Evolutionary conservation across 805 yeast species (phyloP).

Genomic region (Saccharomycopsis babjevae): DNA sequence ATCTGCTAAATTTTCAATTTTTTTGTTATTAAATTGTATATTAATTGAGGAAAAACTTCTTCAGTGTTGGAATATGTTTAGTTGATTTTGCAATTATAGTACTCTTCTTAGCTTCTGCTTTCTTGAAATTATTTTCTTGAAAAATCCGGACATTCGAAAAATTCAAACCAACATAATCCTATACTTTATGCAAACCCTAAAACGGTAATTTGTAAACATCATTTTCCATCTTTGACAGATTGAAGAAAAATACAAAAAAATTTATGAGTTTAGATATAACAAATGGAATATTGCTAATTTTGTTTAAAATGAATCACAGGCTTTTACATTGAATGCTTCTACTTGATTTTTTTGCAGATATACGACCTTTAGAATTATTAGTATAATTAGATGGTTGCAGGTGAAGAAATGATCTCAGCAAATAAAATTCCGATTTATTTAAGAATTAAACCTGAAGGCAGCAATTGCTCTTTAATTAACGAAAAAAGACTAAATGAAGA

Average conservation of each 20-base stretch:
- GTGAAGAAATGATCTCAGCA: not conserved
- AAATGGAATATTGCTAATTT: not conserved
- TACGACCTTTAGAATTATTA: no score
- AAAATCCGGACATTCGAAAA: not conserved
- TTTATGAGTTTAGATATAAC: not conserved
- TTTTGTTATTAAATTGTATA: no score
- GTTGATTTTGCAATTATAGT: no score
- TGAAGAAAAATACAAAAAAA: not conserved
- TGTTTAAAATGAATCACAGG: not conserved
- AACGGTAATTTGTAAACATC: not conserved
- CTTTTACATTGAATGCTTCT: not conserved
- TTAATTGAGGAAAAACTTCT: no score
- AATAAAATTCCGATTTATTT: slow-evolving; percentile 13
- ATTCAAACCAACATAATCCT: not conserved
- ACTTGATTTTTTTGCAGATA: no score
- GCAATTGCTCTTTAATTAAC: not conserved
- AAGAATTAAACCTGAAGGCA: slow-evolving; percentile 7
- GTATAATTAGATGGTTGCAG: not conserved
- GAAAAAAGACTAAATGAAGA: not conserved
- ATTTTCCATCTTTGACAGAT: not conserved
- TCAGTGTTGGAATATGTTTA: no score
- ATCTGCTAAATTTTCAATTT: not conserved
- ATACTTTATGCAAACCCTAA: not conserved
- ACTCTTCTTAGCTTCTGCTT: not conserved
- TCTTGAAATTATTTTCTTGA: not conserved